Conservation (phyloP, 768 basidiomycete species). For the Xanthoconium stramineum region DNA sequence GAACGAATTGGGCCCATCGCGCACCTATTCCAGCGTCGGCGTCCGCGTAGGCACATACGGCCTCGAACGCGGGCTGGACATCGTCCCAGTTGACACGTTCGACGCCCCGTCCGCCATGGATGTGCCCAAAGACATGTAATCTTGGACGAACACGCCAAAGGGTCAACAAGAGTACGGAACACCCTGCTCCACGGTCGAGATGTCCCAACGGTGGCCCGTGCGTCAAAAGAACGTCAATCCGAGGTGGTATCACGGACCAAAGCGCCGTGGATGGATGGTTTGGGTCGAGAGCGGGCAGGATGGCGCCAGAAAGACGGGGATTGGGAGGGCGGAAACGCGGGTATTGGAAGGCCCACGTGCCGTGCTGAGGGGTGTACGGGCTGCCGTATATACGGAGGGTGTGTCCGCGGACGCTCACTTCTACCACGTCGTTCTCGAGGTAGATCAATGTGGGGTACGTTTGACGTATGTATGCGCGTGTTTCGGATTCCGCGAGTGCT, state of each 20-base stretch:
- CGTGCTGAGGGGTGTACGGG: slow-evolving; percentile 38
- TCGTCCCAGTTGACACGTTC: slow-evolving; percentile 32
- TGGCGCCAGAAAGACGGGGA: background rate
- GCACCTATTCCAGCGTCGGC: slow-evolving; percentile 6
- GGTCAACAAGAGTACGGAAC: slow-evolving; percentile 30
- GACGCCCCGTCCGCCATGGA: slow-evolving; percentile 37
- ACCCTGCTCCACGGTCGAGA: slow-evolving; percentile 32
- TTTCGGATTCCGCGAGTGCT: slow-evolving; percentile 21
- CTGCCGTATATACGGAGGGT: slow-evolving; percentile 36
- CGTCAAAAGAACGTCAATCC: slow-evolving; percentile 40
- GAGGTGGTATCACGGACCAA: slow-evolving; percentile 31
- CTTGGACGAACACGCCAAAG: slow-evolving; percentile 35
- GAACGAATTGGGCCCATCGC: slow-evolving; percentile 13
- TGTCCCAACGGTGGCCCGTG: slow-evolving; percentile 41
- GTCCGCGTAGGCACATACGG: slow-evolving; percentile 17
- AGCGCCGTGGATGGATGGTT: slow-evolving; percentile 3
- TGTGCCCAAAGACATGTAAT: slow-evolving; percentile 43
- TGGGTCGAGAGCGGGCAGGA: background rate
- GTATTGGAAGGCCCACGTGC: slow-evolving; percentile 14
- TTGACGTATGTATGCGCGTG: slow-evolving; percentile 9
- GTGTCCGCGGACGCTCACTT: slow-evolving; percentile 31
- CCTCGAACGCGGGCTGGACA: slow-evolving; percentile 31
- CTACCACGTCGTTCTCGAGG: slow-evolving; percentile 33
- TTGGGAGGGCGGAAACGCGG: slow-evolving; percentile 4
- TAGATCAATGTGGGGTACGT: slow-evolving; percentile 33